Percentiles rank a stretch among this genome's conserved stretches.
Conservation (phyloP, 352 stramenopile species). For the Phytophthora fragariaefolia region DNA sequence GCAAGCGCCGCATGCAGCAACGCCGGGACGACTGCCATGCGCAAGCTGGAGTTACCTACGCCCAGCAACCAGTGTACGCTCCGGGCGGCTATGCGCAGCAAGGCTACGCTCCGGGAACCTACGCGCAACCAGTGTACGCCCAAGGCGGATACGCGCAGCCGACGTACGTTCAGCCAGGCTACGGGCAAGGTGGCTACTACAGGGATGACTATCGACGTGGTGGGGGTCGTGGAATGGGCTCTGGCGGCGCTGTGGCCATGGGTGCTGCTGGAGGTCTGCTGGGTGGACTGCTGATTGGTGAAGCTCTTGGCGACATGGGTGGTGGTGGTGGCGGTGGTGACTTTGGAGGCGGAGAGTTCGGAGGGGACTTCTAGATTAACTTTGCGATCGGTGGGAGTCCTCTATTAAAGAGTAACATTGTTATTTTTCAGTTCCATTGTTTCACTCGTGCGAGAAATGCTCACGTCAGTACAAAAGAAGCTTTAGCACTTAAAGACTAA, state of each 20-base stretch:
- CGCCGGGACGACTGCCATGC: constrained; percentile 21
- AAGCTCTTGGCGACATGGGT: constrained; percentile 47
- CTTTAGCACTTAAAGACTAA: too few species aligned
- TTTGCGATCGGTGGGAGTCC: too few species aligned
- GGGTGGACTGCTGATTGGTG: constrained; percentile 47
- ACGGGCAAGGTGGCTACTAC: constrained; percentile 30
- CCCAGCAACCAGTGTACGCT: constrained; percentile 41
- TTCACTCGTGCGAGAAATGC: not conserved
- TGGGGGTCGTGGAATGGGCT: constrained; percentile 46
- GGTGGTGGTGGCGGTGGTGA: constrained; percentile 25
- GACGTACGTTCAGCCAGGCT: constrained; percentile 40
- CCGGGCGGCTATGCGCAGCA: constrained; percentile 42
- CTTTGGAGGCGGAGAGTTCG: constrained; percentile 39
- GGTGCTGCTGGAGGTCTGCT: constrained; percentile 47
- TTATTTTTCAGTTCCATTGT: not conserved
- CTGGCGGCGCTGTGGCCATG: constrained; percentile 41
- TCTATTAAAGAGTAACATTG: constrained; percentile 10
- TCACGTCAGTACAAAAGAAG: not conserved
- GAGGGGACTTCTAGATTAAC: constrained; percentile 40
- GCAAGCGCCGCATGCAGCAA: constrained; percentile 44
- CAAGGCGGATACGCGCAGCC: constrained; percentile 44
- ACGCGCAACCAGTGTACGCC: constrained; percentile 49
- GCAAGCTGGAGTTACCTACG: constrained; percentile 14
- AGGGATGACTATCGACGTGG: constrained; percentile 35
- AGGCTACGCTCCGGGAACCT: constrained; percentile 40